These are phyloP conservation scores for Ambrosiella cleistominuta DNA, from an alignment of 2,329 filamentous ascomycete genomes.

Conservation along the genomic window DNA sequence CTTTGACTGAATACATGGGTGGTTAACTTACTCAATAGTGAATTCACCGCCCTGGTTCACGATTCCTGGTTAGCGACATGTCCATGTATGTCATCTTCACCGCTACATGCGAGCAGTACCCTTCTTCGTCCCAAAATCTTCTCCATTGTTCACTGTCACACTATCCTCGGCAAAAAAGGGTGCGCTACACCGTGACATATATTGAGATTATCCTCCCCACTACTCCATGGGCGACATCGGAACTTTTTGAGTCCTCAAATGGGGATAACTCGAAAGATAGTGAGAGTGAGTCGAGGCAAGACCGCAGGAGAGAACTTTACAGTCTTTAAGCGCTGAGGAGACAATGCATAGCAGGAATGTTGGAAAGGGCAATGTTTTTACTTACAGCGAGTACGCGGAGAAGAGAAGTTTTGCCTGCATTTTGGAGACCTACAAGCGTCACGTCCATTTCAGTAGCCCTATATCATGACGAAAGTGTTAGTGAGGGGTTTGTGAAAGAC, in stretches of 20 bases:
- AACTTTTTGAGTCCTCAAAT: no score
- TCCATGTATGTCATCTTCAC: no score
- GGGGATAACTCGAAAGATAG: no score
- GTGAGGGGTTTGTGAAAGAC: background rate
- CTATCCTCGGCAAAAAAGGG: no score
- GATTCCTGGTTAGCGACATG: background rate
- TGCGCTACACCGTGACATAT: no score
- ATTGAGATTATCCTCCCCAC: no score
- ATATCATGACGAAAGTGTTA: slow-evolving; percentile 1
- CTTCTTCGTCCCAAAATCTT: no score
- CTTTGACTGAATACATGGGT: background rate
- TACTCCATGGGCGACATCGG: no score
- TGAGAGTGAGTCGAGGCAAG: no score
- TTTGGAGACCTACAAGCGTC: slow-evolving; percentile 95
- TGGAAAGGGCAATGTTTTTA: slow-evolving; percentile 10
- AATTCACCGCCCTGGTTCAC: slow-evolving; percentile 74
- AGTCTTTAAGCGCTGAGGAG: background rate
- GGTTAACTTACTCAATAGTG: slow-evolving; percentile 74
- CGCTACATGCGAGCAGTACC: no score
- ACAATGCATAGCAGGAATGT: background rate
- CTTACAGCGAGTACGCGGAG: slow-evolving; percentile 88
- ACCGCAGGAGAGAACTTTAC: no score
- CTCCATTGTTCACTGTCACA: no score
- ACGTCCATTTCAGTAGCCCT: slow-evolving; percentile 99
- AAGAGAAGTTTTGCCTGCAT: slow-evolving; percentile 92